These are phyloP conservation scores for Agaricus blazei DNA, from an alignment of 768 basidiomycete genomes.

Conservation along the genomic window DNA sequence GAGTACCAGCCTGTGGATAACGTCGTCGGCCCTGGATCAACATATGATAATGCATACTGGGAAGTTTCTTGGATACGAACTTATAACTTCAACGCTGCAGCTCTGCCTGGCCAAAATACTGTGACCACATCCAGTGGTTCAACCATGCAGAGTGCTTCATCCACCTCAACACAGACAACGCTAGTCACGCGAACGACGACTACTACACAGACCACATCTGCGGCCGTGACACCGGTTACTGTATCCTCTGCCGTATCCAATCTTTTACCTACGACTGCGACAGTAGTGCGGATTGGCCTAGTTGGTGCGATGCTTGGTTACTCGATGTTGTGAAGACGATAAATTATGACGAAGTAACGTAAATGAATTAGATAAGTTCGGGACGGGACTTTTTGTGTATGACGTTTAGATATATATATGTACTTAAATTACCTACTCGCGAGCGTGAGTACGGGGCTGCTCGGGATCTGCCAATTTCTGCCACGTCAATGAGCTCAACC, in stretches of 20 bases:
- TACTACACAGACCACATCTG: not conserved
- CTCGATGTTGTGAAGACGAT: not conserved
- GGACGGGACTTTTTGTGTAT: too few relatives aligned
- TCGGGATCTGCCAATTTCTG: not conserved
- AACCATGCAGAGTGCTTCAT: not conserved
- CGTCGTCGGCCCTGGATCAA: conserved; percentile 39
- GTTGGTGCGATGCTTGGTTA: not conserved
- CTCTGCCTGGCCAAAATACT: not conserved
- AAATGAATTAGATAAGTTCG: too few relatives aligned
- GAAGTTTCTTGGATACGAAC: conserved; percentile 57
- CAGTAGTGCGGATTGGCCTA: not conserved
- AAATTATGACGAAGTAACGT: too few relatives aligned
- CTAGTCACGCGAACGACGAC: not conserved
- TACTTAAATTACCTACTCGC: not conserved
- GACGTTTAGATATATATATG: too few relatives aligned
- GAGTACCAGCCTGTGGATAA: conserved; percentile 31
- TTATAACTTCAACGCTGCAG: conserved; percentile 34
- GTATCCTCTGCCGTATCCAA: not conserved
- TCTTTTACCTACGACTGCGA: not conserved
- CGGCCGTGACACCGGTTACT: not conserved
- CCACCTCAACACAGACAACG: not conserved
- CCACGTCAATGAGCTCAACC: not conserved
- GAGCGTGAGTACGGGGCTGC: not conserved
- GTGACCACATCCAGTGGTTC: not conserved
- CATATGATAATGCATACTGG: conserved; percentile 51